Conservation (phyloP, 2,329 filamentous ascomycete genomes). For the Pseudopyricularia cyperi region DNA sequence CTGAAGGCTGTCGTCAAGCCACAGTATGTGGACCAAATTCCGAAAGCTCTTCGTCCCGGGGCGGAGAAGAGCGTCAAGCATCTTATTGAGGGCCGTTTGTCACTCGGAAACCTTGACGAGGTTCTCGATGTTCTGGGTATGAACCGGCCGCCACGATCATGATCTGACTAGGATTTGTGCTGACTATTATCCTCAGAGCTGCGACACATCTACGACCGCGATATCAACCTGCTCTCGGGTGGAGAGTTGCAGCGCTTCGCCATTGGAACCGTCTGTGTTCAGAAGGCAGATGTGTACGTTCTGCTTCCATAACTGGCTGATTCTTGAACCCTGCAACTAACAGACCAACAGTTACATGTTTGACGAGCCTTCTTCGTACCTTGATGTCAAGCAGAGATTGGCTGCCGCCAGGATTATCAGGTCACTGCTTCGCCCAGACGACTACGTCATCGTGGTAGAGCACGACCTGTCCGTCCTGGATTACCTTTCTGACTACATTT, state of each 20-base stretch:
- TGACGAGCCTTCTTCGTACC: conserved; percentile 95
- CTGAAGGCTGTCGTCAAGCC: conserved; percentile 97
- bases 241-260: conserved; percentile 97
- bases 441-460: conserved; percentile 98
- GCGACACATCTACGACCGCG: conserved; percentile 79
- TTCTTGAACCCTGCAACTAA: not conserved
- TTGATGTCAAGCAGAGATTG: conserved; percentile 98
- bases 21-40: conserved; percentile 98
- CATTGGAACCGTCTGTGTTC: conserved; percentile 89
- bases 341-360: conserved; percentile 66
- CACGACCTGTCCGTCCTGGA: conserved; percentile 98
- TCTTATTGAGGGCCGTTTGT: conserved; percentile 63
- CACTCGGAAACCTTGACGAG: conserved; percentile 69
- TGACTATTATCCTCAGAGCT: conserved; percentile 44
- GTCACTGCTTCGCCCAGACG: conserved; percentile 72
- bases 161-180: not conserved
- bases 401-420: conserved; percentile 86
- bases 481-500: conserved; percentile 97
- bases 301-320: not conserved
- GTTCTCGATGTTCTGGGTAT: conserved; percentile 61
- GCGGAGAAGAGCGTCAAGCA: conserved; percentile 66
- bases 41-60: conserved; percentile 68
- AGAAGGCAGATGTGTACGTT: conserved; percentile 75
- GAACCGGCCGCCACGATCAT: not conserved
- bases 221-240: conserved; percentile 82